These are phyloP conservation scores for Corchorus olitorius DNA, from an alignment of 345 rosid genomes.

Conservation along the genomic window DNA sequence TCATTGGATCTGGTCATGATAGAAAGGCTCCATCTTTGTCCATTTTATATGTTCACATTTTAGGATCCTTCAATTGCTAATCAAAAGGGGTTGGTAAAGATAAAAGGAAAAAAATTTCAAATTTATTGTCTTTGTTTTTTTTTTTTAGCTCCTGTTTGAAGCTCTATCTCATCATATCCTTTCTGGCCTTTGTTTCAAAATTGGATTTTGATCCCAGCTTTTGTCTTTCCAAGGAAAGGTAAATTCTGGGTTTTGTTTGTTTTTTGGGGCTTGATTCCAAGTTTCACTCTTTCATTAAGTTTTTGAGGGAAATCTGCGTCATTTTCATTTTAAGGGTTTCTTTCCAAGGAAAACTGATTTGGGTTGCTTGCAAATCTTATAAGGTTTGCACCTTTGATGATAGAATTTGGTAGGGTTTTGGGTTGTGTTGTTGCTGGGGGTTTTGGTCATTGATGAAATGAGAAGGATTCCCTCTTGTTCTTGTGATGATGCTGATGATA, in stretches of 20 bases:
- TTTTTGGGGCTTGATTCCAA: constrained; percentile 6
- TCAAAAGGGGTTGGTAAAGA: background rate
- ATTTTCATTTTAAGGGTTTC: background rate
- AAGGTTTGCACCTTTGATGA: background rate
- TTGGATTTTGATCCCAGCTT: constrained; percentile 17
- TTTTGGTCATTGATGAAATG: constrained; percentile 39
- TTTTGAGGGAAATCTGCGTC: constrained; percentile 11
- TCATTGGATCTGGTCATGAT: constrained; percentile 11
- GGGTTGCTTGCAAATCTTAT: background rate
- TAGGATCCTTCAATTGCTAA: background rate
- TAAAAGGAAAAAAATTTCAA: background rate
- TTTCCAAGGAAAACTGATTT: background rate
- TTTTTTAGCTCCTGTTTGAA: background rate
- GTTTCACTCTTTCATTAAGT: constrained; percentile 11
- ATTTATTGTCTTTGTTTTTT: background rate
- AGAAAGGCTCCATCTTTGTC: background rate
- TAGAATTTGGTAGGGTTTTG: constrained; percentile 17
- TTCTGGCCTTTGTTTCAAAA: background rate
- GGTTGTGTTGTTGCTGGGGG: constrained; percentile 17
- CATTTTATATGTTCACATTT: background rate
- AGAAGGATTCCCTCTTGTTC: constrained; percentile 27
- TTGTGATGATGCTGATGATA: constrained; percentile 14
- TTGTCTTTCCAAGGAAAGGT: constrained; percentile 14
- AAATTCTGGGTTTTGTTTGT: constrained; percentile 18
- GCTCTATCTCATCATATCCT: background rate